Percentiles rank a stretch among this genome's conserved stretches.
Evolutionary conservation across 495 filamentous ascomycete genomes (phyloP).

Genomic region (Staphylotrichum tortipilum): DNA sequence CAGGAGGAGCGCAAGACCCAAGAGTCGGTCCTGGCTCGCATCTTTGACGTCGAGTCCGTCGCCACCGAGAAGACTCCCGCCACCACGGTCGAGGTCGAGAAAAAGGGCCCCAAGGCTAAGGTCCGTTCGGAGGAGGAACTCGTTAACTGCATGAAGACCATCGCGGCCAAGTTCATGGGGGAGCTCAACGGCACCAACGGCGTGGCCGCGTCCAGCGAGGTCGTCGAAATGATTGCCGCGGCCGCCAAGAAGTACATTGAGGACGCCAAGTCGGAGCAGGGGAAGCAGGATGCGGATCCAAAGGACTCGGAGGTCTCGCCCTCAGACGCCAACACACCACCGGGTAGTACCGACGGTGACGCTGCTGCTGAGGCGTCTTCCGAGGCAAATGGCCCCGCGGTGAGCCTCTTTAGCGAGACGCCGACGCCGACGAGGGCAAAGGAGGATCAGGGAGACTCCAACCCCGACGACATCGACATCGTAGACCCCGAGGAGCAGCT

Average conservation of each 20-base stretch:
- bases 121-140: conserved; percentile 28
- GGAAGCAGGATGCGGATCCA: conserved; percentile 7
- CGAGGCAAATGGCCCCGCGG: conserved; percentile 1
- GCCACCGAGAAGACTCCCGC: too few species aligned
- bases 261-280: conserved; percentile 17
- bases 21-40: conserved; percentile 44
- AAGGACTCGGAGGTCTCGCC: neutral
- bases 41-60: conserved; percentile 46
- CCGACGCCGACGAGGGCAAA: conserved; percentile 11
- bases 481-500: conserved; percentile 35
- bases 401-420: conserved; percentile 13
- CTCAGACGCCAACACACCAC: neutral
- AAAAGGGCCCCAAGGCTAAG: conserved; percentile 22
- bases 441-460: conserved; percentile 20
- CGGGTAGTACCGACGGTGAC: neutral
- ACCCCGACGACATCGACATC: conserved; percentile 43
- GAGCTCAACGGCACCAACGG: conserved; percentile 24
- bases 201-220: conserved; percentile 25
- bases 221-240: conserved; percentile 34
- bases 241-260: conserved; percentile 39
- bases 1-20: conserved; percentile 45
- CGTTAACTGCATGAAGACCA: conserved; percentile 32
- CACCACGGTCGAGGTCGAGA: conserved; percentile 21
- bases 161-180: conserved; percentile 28
- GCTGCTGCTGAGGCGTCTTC: neutral